Conservation (phyloP, 2,329 filamentous ascomycete species). For the Malbranchea cinnamomea region DNA sequence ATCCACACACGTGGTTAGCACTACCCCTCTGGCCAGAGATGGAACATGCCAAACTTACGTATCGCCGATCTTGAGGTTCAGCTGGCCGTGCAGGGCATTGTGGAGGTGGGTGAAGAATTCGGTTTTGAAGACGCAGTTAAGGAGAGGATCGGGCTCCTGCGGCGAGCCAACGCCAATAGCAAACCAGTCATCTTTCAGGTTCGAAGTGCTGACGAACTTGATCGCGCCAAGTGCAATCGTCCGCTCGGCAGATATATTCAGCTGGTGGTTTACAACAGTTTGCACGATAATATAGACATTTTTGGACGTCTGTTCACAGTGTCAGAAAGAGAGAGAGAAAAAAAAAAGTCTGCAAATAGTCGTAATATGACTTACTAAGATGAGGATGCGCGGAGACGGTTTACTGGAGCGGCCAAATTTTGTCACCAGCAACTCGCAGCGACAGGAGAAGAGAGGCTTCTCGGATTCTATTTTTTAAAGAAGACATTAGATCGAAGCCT, state of each 20-base stretch:
- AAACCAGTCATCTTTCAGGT: constrained; percentile 89
- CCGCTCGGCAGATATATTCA: constrained; percentile 67
- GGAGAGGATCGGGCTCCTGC: constrained; percentile 81
- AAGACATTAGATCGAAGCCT: constrained; percentile 1
- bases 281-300: constrained; percentile 86
- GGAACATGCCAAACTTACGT: constrained; percentile 29
- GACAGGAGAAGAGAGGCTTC: constrained; percentile 72
- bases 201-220: constrained; percentile 72
- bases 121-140: constrained; percentile 91
- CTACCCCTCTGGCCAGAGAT: constrained; percentile 13
- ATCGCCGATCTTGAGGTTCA: constrained; percentile 71
- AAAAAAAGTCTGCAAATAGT: too few relatives aligned
- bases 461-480: constrained; percentile 35
- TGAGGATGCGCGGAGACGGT: constrained; percentile 66
- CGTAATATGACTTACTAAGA: constrained; percentile 39
- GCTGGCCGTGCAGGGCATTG: constrained; percentile 60
- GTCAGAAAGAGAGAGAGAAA: constrained; percentile 11
- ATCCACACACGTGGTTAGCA: constrained; percentile 9
- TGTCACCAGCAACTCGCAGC: constrained; percentile 75
- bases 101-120: constrained; percentile 91
- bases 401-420: constrained; percentile 97
- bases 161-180: constrained; percentile 77
- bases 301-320: constrained; percentile 45
- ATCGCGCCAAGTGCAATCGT: constrained; percentile 73
- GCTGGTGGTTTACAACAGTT: constrained; percentile 63